These are phyloP conservation scores for Mucor irregularis DNA, from an alignment of 371 early-diverging fungal genomes.

Conservation along the genomic window DNA sequence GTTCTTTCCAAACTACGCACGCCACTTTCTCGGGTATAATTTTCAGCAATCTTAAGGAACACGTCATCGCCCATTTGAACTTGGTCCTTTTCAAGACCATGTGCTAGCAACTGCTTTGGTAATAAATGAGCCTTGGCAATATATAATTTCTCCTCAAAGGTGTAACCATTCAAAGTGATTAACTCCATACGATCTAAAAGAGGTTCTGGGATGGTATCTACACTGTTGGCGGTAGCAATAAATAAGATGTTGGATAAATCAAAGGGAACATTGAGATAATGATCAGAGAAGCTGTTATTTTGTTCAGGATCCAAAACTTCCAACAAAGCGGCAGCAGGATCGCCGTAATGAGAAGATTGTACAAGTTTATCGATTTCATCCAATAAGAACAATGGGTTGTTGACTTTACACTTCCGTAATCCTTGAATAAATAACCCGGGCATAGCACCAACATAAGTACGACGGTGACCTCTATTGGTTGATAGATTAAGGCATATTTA, in stretches of 20 bases:
- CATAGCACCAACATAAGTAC: slow-evolving; percentile 89
- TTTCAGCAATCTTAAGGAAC: slow-evolving; percentile 62
- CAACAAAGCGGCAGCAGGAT: slow-evolving; percentile 82
- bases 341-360: slow-evolving; percentile 66
- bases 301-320: slow-evolving; percentile 92
- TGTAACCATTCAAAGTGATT: slow-evolving; percentile 82
- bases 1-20: slow-evolving; percentile 78
- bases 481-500: not conserved
- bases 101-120: slow-evolving; percentile 71
- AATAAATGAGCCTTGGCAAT: slow-evolving; percentile 55
- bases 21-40: slow-evolving; percentile 86
- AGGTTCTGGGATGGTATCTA: slow-evolving; percentile 79
- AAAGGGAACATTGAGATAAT: slow-evolving; percentile 82
- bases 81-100: slow-evolving; percentile 60
- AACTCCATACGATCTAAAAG: slow-evolving; percentile 89
- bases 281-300: slow-evolving; percentile 79
- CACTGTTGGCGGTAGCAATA: slow-evolving; percentile 85
- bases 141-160: slow-evolving; percentile 76
- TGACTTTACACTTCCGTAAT: slow-evolving; percentile 68
- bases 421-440: slow-evolving; percentile 88
- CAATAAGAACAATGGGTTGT: slow-evolving; percentile 79
- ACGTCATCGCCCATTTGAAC: slow-evolving; percentile 55
- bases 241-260: slow-evolving; percentile 86
- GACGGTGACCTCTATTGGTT: slow-evolving; percentile 72
- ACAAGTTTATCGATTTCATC: slow-evolving; percentile 75